Evolutionary conservation across 2,329 filamentous ascomycete genomes (phyloP).

Genomic region (Nemania diffusa): DNA sequence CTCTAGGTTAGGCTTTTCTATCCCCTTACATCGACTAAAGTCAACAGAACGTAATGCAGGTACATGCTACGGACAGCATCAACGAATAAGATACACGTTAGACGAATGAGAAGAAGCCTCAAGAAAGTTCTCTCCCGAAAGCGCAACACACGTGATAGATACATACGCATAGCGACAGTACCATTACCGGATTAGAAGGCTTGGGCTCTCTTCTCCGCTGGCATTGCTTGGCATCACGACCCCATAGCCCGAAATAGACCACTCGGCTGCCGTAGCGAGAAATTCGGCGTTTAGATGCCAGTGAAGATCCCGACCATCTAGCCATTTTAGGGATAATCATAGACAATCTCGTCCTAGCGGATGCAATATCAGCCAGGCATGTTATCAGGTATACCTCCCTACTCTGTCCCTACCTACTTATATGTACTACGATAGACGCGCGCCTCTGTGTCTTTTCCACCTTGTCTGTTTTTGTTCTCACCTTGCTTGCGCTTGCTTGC

Average conservation of each 20-base stretch:
- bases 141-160: neutral
- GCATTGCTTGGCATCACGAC: conserved; percentile 18
- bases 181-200: too few relatives aligned
- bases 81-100: neutral
- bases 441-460: conserved; percentile 29
- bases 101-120: neutral
- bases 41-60: too few relatives aligned
- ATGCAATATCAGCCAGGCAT: too few relatives aligned
- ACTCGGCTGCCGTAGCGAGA: conserved; percentile 36
- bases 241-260: conserved; percentile 27
- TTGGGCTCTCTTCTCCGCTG: conserved; percentile 9
- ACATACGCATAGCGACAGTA: neutral
- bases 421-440: conserved; percentile 34
- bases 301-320: conserved; percentile 6
- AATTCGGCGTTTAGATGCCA: conserved; percentile 28
- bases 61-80: too few relatives aligned
- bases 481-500: too few relatives aligned
- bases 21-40: too few relatives aligned
- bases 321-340: conserved; percentile 12
- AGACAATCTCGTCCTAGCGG: conserved; percentile 23
- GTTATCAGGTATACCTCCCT: too few relatives aligned
- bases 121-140: neutral
- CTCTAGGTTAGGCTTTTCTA: too few relatives aligned
- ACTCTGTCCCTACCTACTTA: neutral
- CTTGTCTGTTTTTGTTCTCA: conserved; percentile 24